Conservation (phyloP, 2,329 filamentous ascomycete genomes). For the Trichoderma sp. region DNA sequence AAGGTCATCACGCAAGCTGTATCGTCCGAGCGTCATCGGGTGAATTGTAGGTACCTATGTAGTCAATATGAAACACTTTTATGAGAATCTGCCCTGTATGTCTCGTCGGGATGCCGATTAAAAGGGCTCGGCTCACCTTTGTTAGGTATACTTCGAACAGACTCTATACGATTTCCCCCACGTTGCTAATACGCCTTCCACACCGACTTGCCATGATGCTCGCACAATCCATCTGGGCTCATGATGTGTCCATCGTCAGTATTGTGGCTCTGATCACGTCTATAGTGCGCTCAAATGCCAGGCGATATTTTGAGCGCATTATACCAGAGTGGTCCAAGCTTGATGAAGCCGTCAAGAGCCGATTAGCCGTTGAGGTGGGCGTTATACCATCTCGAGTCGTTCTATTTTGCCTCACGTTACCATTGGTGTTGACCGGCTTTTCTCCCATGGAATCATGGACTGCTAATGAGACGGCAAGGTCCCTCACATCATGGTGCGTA, state of each 20-base stretch:
- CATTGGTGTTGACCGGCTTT: not conserved
- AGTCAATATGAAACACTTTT: no score
- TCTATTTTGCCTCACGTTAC: constrained; percentile 6
- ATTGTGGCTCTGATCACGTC: not conserved
- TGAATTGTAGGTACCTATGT: no score
- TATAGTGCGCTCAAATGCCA: not conserved
- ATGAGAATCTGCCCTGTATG: no score
- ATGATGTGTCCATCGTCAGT: not conserved
- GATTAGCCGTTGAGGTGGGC: constrained; percentile 5
- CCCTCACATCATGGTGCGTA: constrained; percentile 6
- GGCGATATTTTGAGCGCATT: not conserved
- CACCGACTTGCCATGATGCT: not conserved
- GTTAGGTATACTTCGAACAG: no score
- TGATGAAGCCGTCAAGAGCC: not conserved
- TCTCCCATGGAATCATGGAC: constrained; percentile 7
- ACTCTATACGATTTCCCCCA: not conserved
- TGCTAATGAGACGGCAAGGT: not conserved
- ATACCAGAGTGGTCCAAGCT: constrained; percentile 8
- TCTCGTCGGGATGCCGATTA: no score
- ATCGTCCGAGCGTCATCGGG: no score
- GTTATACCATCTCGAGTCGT: constrained; percentile 3
- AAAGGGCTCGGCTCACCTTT: no score
- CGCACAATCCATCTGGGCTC: not conserved
- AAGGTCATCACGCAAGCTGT: no score
- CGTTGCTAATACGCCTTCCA: no score